Conservation (phyloP, 164 flowering plant species). For the Vitis amurensis region DNA sequence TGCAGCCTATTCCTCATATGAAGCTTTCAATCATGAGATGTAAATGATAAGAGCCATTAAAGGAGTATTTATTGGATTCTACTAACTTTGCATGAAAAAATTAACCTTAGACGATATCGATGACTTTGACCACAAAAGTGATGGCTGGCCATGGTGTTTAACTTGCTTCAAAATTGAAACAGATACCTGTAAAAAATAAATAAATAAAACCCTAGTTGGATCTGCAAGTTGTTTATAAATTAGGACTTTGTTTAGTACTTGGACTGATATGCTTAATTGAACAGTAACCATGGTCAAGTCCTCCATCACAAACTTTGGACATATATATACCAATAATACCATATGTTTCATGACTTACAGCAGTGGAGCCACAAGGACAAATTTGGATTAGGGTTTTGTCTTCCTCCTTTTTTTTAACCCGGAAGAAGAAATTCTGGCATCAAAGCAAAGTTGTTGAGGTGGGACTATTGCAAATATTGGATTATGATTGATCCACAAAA, state of each 20-base stretch:
- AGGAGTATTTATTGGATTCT: conserved; percentile 7
- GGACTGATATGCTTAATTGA: no score
- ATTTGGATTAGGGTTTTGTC: no score
- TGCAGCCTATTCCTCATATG: not conserved
- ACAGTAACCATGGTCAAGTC: no score
- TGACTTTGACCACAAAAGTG: conserved; percentile 23
- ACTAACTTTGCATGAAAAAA: not conserved
- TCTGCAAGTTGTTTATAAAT: not conserved
- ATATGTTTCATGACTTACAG: no score
- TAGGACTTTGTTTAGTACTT: not conserved
- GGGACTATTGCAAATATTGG: not conserved
- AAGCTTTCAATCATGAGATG: no score
- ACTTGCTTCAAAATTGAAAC: not conserved
- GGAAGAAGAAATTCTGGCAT: not conserved
- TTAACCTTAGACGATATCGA: conserved; percentile 12
- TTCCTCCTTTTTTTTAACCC: no score
- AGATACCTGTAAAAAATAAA: not conserved
- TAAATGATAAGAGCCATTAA: conserved; percentile 5
- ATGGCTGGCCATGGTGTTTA: not conserved
- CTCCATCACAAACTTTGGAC: no score
- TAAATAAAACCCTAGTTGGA: not conserved
- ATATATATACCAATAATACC: no score
- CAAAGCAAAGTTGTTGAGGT: not conserved
- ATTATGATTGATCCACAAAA: not conserved
- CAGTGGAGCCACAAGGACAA: no score